Percentiles rank a stretch among this genome's conserved stretches.
These are phyloP conservation scores for Chaetomium tenue DNA, from an alignment of 495 filamentous ascomycete species.

Conservation along the genomic window DNA sequence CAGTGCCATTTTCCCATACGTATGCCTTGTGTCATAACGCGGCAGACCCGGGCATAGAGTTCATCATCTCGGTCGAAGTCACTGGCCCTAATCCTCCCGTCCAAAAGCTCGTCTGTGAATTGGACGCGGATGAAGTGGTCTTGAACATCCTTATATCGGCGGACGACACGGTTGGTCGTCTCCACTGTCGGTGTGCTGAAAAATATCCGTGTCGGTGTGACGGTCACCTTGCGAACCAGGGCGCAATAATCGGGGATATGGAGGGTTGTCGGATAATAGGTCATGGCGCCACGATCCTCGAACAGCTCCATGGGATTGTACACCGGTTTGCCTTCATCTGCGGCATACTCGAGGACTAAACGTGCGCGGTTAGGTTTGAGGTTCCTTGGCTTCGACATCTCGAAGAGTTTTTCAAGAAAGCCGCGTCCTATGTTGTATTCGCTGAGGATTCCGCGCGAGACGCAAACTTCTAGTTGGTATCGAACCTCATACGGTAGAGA, in stretches of 20 bases:
- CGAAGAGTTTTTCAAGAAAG: conserved; percentile 62
- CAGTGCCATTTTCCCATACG: conserved; percentile 75
- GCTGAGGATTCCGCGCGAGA: conserved; percentile 75
- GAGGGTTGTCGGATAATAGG: conserved; percentile 47
- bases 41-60: conserved; percentile 69
- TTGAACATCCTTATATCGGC: conserved; percentile 62
- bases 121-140: conserved; percentile 89
- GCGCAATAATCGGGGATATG: conserved; percentile 69
- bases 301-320: conserved; percentile 78
- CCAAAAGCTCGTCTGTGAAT: conserved; percentile 74
- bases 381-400: conserved; percentile 38
- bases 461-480: conserved; percentile 90
- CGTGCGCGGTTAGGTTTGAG: conserved; percentile 34
- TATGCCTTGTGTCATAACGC: conserved; percentile 75
- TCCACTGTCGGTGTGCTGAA: conserved; percentile 76
- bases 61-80: conserved; percentile 58
- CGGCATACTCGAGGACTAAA: conserved; percentile 42
- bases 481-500: conserved; percentile 68
- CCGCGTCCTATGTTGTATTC: conserved; percentile 67
- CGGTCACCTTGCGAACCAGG: conserved; percentile 67
- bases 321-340: conserved; percentile 53
- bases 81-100: conserved; percentile 50
- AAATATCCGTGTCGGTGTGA: conserved; percentile 82
- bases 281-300: conserved; percentile 43
- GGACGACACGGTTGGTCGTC: conserved; percentile 81